Evolutionary conservation across 2,329 filamentous ascomycete genomes (phyloP).

Genomic region (Laburnicola sp.): DNA sequence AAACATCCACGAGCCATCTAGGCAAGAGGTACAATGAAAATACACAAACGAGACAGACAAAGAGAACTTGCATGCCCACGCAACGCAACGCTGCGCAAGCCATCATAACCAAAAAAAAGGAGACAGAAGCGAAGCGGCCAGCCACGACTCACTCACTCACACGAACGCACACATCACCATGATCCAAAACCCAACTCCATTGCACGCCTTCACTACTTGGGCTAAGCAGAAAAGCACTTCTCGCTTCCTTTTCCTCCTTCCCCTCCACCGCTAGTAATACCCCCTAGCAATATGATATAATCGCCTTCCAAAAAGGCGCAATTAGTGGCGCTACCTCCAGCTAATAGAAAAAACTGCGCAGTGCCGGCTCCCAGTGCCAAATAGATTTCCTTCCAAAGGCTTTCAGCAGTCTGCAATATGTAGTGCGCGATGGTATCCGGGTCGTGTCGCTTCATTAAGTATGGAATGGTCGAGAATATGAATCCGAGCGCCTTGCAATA

Average conservation of each 20-base stretch:
- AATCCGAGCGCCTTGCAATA: constrained; percentile 47
- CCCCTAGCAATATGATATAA: constrained; percentile 1
- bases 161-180: constrained; percentile 9
- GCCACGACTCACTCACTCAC: too few relatives aligned
- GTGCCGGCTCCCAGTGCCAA: constrained; percentile 26
- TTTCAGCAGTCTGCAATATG: constrained; percentile 32
- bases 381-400: constrained; percentile 33
- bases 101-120: background rate
- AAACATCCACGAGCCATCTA: too few relatives aligned
- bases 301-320: background rate
- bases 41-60: too few relatives aligned
- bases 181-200: background rate
- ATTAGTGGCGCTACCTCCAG: constrained; percentile 3
- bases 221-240: background rate
- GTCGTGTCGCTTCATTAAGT: constrained; percentile 47
- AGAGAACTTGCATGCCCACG: background rate
- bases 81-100: too few relatives aligned
- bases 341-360: constrained; percentile 1
- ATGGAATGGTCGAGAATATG: constrained; percentile 38
- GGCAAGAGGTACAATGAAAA: too few relatives aligned
- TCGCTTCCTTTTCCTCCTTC: background rate
- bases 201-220: constrained; percentile 5
- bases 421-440: constrained; percentile 35
- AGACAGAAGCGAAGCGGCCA: too few relatives aligned
- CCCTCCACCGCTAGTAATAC: constrained; percentile 2